phyloP scores from a whole-genome alignment of 2,329 filamentous ascomycete species.

The Beauveria australis region DNA sequence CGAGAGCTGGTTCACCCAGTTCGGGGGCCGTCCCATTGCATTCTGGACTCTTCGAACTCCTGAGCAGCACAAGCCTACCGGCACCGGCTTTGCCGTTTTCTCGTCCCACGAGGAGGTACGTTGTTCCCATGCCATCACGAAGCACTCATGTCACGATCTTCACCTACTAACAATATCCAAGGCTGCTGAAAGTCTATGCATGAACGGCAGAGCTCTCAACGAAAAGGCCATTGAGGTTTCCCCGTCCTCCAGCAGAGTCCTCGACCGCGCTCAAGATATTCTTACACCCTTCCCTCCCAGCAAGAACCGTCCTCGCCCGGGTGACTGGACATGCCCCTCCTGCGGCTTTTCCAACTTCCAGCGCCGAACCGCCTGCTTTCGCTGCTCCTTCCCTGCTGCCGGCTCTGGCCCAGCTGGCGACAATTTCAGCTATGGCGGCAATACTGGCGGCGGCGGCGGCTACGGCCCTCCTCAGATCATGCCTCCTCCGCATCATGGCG shows the following conservation, averaged over 20 bases:
- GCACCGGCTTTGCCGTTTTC: slow-evolving; percentile 95
- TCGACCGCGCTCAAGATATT: slow-evolving; percentile 92
- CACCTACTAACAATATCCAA: slow-evolving; percentile 28
- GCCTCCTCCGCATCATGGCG: slow-evolving; percentile 56
- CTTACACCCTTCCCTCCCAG: slow-evolving; percentile 95
- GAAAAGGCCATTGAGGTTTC: slow-evolving; percentile 99
- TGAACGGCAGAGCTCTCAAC: slow-evolving; percentile 96
- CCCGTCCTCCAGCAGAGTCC: slow-evolving; percentile 89
- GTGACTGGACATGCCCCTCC: slow-evolving; percentile 98
- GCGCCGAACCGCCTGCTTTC: slow-evolving; percentile 95
- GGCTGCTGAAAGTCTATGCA: slow-evolving; percentile 96
- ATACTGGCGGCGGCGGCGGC: slow-evolving; percentile 11
- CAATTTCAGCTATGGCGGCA: slow-evolving; percentile 45
- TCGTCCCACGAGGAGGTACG: slow-evolving; percentile 97
- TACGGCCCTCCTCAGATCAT: slow-evolving; percentile 73
- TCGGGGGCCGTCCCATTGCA: slow-evolving; percentile 91
- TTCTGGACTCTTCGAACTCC: slow-evolving; percentile 98
- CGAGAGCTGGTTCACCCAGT: slow-evolving; percentile 99
- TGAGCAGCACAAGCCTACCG: slow-evolving; percentile 98
- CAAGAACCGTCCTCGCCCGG: slow-evolving; percentile 94
- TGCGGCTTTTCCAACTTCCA: slow-evolving; percentile 99
- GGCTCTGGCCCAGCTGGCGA: slow-evolving; percentile 61
- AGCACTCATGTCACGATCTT: neutral
- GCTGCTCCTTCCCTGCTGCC: slow-evolving; percentile 97
- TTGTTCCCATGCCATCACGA: slow-evolving; percentile 15